A percentile compares a stretch with the other conserved stretches of the same genome.
Evolutionary conservation across 2,329 filamentous ascomycete genomes (phyloP).

Genomic region (Atkinsonella hypoxylon): DNA sequence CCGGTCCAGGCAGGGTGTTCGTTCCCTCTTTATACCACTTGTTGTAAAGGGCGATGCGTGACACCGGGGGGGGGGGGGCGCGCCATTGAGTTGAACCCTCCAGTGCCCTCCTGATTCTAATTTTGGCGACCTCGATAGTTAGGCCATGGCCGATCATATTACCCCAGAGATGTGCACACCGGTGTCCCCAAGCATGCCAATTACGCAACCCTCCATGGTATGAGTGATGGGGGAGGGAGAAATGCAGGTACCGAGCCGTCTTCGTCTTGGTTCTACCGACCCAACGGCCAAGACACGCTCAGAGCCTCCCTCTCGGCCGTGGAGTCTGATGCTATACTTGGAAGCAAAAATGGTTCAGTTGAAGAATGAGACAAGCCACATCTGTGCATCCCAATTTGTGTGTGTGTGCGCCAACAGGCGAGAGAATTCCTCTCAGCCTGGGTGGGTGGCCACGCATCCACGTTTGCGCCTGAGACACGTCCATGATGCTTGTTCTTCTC

Average conservation of each 20-base stretch:
- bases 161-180: too few relatives aligned
- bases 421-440: too few relatives aligned
- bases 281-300: background rate
- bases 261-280: background rate
- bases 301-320: background rate
- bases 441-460: too few relatives aligned
- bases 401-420: too few relatives aligned
- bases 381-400: background rate
- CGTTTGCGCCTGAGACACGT: too few relatives aligned
- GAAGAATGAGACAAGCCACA: conserved; percentile 2
- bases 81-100: too few relatives aligned
- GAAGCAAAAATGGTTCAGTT: conserved; percentile 2
- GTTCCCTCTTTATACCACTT: conserved; percentile 2
- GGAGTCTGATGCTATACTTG: conserved; percentile 1
- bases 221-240: background rate
- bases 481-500: too few relatives aligned
- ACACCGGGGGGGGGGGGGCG: background rate
- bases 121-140: too few relatives aligned
- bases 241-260: background rate
- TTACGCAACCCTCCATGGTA: background rate
- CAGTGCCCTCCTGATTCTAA: too few relatives aligned
- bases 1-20: background rate
- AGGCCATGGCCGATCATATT: too few relatives aligned
- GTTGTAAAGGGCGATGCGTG: too few relatives aligned
- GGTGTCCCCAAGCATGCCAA: background rate